Evolutionary conservation across 2,329 filamentous ascomycete genomes (phyloP).

Genomic region (Colletotrichum somersetense): DNA sequence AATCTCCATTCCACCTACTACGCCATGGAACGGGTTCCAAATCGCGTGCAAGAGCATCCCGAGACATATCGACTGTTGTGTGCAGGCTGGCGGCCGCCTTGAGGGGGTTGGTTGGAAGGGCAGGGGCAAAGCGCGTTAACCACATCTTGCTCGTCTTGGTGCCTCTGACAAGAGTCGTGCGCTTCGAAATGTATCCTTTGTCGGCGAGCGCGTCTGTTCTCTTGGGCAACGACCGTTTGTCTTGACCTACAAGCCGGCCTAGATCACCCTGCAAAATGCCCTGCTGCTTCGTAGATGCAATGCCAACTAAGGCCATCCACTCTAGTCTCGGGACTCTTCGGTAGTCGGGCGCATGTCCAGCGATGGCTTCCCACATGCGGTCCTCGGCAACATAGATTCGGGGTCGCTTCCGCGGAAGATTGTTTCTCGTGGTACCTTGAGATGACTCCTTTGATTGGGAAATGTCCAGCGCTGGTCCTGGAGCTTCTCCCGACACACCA

Average conservation of each 20-base stretch:
- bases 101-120: conserved; percentile 51
- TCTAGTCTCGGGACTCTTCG: conserved; percentile 70
- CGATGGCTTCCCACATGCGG: conserved; percentile 70
- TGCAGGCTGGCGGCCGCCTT: conserved; percentile 28
- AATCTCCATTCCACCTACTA: conserved; percentile 67
- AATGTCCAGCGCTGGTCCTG: not conserved
- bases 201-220: conserved; percentile 69
- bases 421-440: not conserved
- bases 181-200: conserved; percentile 73
- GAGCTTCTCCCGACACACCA: not conserved
- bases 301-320: conserved; percentile 70
- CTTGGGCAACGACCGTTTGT: conserved; percentile 73
- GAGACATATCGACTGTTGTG: conserved; percentile 44
- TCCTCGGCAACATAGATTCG: conserved; percentile 65
- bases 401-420: conserved; percentile 42
- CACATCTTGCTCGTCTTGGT: conserved; percentile 74
- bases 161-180: conserved; percentile 68
- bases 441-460: not conserved
- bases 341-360: conserved; percentile 70
- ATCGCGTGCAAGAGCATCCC: conserved; percentile 49
- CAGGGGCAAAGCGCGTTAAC: conserved; percentile 67
- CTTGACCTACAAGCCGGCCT: conserved; percentile 68
- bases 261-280: conserved; percentile 74
- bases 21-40: conserved; percentile 69
- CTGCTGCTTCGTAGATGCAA: conserved; percentile 65